Conservation (phyloP, 1,284 basidiomycete genomes). For the Tausonia pullulans region DNA sequence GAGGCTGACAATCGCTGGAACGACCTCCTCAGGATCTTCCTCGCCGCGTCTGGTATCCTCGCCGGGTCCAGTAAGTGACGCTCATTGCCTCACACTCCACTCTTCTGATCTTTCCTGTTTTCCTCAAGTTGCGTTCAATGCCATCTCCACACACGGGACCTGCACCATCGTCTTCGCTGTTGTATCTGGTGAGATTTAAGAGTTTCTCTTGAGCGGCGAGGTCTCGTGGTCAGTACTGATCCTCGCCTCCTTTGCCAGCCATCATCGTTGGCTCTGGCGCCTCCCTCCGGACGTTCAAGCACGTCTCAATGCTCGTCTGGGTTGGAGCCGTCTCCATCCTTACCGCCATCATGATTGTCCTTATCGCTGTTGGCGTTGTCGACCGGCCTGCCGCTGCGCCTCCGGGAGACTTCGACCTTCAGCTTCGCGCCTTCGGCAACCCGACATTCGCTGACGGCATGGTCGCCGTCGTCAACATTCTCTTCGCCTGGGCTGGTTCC, state of each 20-base stretch:
- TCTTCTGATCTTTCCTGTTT: too few species aligned
- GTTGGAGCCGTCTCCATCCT: constrained; percentile 23
- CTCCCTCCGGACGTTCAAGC: constrained; percentile 15
- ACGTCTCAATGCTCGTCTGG: constrained; percentile 33
- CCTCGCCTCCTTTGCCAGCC: background rate
- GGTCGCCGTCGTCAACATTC: constrained; percentile 27
- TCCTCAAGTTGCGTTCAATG: constrained; percentile 20
- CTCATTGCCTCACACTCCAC: too few species aligned
- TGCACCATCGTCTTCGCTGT: background rate
- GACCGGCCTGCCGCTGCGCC: constrained; percentile 31
- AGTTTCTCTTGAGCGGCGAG: background rate
- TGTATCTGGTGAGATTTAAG: background rate
- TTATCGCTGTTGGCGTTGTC: constrained; percentile 32
- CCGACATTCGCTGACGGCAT: constrained; percentile 29
- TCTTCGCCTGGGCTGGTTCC: constrained; percentile 28
- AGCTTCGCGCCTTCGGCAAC: constrained; percentile 20
- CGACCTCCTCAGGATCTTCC: background rate
- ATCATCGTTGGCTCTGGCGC: background rate
- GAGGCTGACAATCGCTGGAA: too few species aligned
- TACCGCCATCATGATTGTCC: constrained; percentile 25
- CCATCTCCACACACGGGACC: constrained; percentile 11
- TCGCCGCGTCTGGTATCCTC: constrained; percentile 16
- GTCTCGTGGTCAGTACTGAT: background rate
- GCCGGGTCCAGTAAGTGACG: constrained; percentile 14
- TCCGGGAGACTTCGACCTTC: constrained; percentile 23